A percentile compares a stretch with the other conserved stretches of the same genome.
phyloP scores from a whole-genome alignment of 495 filamentous ascomycete species.

The Penicillium dipodomyicola region DNA sequence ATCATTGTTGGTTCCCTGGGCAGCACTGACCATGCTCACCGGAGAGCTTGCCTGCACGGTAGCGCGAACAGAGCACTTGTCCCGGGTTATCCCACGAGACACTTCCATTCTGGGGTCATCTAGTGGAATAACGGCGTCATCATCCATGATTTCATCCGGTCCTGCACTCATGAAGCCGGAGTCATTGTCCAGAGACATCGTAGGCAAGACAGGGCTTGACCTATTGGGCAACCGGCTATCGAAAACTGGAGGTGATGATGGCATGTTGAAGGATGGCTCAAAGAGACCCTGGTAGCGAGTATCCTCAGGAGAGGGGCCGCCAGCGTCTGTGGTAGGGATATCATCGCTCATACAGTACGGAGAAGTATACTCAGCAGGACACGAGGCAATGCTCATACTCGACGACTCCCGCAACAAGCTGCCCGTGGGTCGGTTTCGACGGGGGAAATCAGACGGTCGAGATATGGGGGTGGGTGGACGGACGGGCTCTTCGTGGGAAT shows the following conservation, averaged over 20 bases:
- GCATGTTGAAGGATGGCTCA: conserved; percentile 57
- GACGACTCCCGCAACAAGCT: conserved; percentile 49
- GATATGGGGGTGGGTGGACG: conserved; percentile 81
- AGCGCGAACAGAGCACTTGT: conserved; percentile 45
- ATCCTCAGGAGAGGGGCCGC: conserved; percentile 46
- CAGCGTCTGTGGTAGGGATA: conserved; percentile 27
- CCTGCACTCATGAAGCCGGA: conserved; percentile 80
- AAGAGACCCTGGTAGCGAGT: conserved; percentile 48
- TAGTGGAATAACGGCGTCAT: conserved; percentile 46
- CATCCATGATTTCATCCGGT: conserved; percentile 57
- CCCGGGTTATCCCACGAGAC: conserved; percentile 39
- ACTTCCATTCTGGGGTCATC: conserved; percentile 31
- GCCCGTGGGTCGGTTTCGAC: conserved; percentile 32
- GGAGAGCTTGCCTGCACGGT: conserved; percentile 34
- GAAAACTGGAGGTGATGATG: conserved; percentile 76
- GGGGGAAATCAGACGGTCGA: conserved; percentile 31
- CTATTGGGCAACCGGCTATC: conserved; percentile 53
- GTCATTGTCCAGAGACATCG: conserved; percentile 59
- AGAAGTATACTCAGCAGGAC: conserved; percentile 40
- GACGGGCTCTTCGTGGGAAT: conserved; percentile 69
- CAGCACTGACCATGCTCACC: conserved; percentile 20
- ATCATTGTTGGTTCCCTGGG: conserved; percentile 25
- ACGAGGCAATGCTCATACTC: conserved; percentile 30
- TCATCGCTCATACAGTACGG: conserved; percentile 49
- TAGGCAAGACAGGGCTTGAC: conserved; percentile 73